These are phyloP conservation scores for Pythium biforme DNA, from an alignment of 352 stramenopile species.

Conservation along the genomic window DNA sequence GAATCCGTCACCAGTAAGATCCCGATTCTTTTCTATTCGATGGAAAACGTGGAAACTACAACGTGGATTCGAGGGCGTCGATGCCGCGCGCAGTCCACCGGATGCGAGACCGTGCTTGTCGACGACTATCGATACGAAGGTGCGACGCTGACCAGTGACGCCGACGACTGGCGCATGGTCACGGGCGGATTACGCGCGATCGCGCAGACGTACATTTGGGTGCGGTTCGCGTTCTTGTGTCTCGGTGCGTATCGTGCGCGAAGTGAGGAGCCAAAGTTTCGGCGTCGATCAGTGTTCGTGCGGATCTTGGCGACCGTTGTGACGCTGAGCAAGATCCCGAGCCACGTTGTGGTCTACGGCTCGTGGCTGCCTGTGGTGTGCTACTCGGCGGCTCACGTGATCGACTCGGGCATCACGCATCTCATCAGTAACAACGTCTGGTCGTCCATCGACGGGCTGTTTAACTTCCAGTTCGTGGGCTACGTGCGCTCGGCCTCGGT, in stretches of 20 bases:
- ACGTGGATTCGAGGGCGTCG: conserved; percentile 14
- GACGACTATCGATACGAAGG: conserved; percentile 34
- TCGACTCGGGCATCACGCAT: conserved; percentile 31
- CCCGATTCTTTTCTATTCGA: conserved; percentile 17
- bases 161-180: conserved; percentile 3
- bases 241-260: conserved; percentile 3
- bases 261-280: conserved; percentile 1
- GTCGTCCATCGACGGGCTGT: conserved; percentile 23
- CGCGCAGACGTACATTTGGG: conserved; percentile 23
- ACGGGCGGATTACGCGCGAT: conserved; percentile 2
- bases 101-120: conserved; percentile 19
- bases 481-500: conserved; percentile 29
- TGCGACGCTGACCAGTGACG: conserved; percentile 3
- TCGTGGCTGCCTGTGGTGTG: conserved; percentile 29
- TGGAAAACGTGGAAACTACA: conserved; percentile 20
- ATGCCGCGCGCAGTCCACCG: background rate
- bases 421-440: conserved; percentile 27
- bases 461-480: conserved; percentile 20
- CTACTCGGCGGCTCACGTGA: conserved; percentile 29
- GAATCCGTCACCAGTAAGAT: background rate
- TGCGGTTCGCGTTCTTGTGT: conserved; percentile 16
- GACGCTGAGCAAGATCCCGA: conserved; percentile 27
- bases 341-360: conserved; percentile 29
- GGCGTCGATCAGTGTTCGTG: background rate
- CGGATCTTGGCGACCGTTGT: background rate